These are phyloP conservation scores for Stenogyne calaminthoides DNA, from an alignment of 305 asterid species.

Conservation along the genomic window DNA sequence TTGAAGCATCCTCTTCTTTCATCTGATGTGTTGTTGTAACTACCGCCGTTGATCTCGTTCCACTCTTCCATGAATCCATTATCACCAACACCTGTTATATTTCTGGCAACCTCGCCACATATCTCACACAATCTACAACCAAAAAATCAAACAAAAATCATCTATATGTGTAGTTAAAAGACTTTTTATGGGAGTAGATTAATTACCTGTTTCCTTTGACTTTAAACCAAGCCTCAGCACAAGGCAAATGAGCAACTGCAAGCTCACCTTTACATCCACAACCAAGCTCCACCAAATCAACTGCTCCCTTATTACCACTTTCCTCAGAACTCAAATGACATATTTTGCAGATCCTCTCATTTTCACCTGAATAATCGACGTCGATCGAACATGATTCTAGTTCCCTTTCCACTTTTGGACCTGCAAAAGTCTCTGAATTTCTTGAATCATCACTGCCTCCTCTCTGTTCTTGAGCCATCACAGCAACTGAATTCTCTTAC, in stretches of 20 bases:
- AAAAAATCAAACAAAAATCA: neutral
- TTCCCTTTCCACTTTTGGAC: neutral
- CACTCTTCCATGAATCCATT: constrained; percentile 62
- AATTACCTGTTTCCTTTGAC: constrained; percentile 74
- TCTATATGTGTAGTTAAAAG: neutral
- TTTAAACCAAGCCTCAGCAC: constrained; percentile 86
- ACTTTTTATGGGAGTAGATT: neutral
- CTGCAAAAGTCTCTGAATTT: constrained; percentile 38
- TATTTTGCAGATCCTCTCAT: constrained; percentile 60
- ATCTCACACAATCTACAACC: constrained; percentile 71
- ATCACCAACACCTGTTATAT: constrained; percentile 48
- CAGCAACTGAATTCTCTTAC: neutral
- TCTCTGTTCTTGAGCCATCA: constrained; percentile 36
- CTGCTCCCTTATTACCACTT: constrained; percentile 28
- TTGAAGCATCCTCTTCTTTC: constrained; percentile 45
- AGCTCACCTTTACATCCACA: constrained; percentile 89
- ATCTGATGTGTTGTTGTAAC: constrained; percentile 14
- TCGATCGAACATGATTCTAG: constrained; percentile 34
- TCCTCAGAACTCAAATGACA: constrained; percentile 74
- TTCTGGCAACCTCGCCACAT: constrained; percentile 61
- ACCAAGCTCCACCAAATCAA: constrained; percentile 69
- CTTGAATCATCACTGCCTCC: constrained; percentile 5
- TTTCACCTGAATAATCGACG: constrained; percentile 30
- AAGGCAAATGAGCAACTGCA: constrained; percentile 61
- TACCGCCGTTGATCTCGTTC: constrained; percentile 39